Base-by-base conservation (phyloP, 2,329 filamentous ascomycete genomes). In the Diaporthe sp. region DNA sequence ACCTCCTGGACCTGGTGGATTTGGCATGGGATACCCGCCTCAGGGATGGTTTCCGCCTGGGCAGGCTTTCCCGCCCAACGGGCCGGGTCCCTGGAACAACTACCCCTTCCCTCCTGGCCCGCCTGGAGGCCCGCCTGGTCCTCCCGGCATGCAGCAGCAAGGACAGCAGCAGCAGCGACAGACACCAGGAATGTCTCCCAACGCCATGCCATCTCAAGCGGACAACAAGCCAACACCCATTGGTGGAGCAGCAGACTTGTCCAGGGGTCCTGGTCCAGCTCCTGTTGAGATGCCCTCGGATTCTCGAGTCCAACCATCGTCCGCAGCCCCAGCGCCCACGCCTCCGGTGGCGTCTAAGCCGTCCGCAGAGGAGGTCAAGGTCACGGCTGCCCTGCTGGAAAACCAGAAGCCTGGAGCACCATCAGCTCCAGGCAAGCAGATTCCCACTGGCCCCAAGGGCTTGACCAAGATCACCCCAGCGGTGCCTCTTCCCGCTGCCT, bases 11-110 rank as follows among this genome's bases (percentile, higher is more conserved):
- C 84, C 84, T 70, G 82, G 81, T 68, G 84, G 83, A 69, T 89
- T 88, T 75, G 84, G 92, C 78, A 93, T 95, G 89, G 93, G 93
- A 1, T 97, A 95, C 82, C 94, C 94, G 77, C 93, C 92, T 37
- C 71, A 91, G 34, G 94, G 93, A 74, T 97, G 95, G 94, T 96
- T 92, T 82, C 94, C 93, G 79, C 91, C 89, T 12, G 93, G 93
- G 9, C 94, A 94, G 84, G 93, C 92, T 37, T 97, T 95, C 79
- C 93, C 92, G 46, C 92, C 90, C 77, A 87, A 85, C 42, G 92
- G 91, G 19, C 91, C 90, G 39, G 92, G 90, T 65, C 89, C 88
- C 25, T 91, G 88, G 89, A 86, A 84, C 81, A 88, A 85, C 81
- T 89, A 86, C 79, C 90, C 88, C 28, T 94, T 93, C 81, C 92